phyloP scores from a whole-genome alignment of 2,329 filamentous ascomycete species.

The Xylaria sp. region DNA sequence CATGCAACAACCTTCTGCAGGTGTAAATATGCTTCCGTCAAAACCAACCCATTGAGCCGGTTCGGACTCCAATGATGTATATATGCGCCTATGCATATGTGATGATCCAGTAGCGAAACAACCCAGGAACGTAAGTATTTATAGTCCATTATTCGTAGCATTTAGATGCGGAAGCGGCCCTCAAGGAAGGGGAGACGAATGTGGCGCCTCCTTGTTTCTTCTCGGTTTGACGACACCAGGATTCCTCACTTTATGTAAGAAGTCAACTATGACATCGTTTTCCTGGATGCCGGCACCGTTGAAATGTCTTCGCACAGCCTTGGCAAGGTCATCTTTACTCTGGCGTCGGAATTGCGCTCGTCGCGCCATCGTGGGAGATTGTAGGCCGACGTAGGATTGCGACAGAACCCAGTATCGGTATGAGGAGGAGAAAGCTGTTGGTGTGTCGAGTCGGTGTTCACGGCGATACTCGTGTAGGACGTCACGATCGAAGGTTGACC shows the following conservation, averaged over 20 bases:
- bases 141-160: constrained; percentile 33
- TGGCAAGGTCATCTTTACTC: constrained; percentile 77
- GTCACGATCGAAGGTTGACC: constrained; percentile 74
- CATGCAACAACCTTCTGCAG: constrained; percentile 3
- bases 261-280: constrained; percentile 83
- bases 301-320: constrained; percentile 83
- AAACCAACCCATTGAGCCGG: constrained; percentile 4
- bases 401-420: constrained; percentile 72
- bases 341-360: constrained; percentile 73
- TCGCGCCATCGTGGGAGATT: constrained; percentile 81
- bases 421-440: constrained; percentile 74
- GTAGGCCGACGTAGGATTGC: constrained; percentile 71
- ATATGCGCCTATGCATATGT: constrained; percentile 30
- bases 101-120: constrained; percentile 22
- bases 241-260: constrained; percentile 76
- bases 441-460: constrained; percentile 76
- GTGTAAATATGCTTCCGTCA: constrained; percentile 14
- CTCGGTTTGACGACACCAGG: constrained; percentile 58
- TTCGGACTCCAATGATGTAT: constrained; percentile 8
- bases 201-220: constrained; percentile 49
- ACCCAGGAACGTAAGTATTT: constrained; percentile 21
- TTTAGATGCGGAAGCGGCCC: constrained; percentile 6
- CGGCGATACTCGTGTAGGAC: constrained; percentile 81
- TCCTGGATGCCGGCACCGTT: constrained; percentile 82
- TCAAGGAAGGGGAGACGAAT: constrained; percentile 51